These are phyloP conservation scores for Crithidia thermophila DNA, from an alignment of 208 protist species.

Conservation along the genomic window DNA sequence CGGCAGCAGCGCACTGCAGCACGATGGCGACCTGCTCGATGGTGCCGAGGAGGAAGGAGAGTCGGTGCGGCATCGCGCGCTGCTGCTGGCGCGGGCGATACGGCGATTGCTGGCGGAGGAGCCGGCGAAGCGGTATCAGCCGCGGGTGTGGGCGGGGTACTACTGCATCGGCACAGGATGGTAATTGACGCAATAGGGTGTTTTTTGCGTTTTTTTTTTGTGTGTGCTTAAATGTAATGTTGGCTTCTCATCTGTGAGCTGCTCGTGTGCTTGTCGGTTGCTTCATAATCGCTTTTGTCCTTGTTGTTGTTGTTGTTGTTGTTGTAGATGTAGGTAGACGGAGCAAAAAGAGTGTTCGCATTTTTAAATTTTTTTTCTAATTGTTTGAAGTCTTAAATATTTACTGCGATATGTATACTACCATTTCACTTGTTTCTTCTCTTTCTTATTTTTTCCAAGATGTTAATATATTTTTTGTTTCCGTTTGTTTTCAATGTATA, in stretches of 20 bases:
- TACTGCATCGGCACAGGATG: slow-evolving; percentile 76
- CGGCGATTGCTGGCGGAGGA: slow-evolving; percentile 67
- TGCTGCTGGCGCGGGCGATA: slow-evolving; percentile 69
- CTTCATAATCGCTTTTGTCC: too few relatives aligned
- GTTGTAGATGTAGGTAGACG: too few relatives aligned
- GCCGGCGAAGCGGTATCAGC: slow-evolving; percentile 65
- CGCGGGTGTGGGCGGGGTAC: slow-evolving; percentile 84
- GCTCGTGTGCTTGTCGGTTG: too few relatives aligned
- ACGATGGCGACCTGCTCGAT: slow-evolving; percentile 7
- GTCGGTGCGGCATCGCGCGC: slow-evolving; percentile 37
- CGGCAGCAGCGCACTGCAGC: not conserved
- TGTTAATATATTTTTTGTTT: not conserved
- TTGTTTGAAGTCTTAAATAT: too few relatives aligned
- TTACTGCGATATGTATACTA: too few relatives aligned
- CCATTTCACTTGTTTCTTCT: not conserved
- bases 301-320: too few relatives aligned
- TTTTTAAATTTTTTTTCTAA: too few relatives aligned
- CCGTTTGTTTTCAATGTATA: slow-evolving; percentile 6
- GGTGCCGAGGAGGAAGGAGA: slow-evolving; percentile 10
- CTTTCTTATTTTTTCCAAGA: not conserved
- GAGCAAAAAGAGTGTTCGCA: too few relatives aligned
- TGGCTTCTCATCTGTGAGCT: too few relatives aligned
- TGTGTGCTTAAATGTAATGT: too few relatives aligned
- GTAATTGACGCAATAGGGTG: slow-evolving; percentile 18
- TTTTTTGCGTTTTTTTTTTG: too few relatives aligned